phyloP scores from a whole-genome alignment of 805 yeast genomes.

The Suhomyces kilbournensis region DNA sequence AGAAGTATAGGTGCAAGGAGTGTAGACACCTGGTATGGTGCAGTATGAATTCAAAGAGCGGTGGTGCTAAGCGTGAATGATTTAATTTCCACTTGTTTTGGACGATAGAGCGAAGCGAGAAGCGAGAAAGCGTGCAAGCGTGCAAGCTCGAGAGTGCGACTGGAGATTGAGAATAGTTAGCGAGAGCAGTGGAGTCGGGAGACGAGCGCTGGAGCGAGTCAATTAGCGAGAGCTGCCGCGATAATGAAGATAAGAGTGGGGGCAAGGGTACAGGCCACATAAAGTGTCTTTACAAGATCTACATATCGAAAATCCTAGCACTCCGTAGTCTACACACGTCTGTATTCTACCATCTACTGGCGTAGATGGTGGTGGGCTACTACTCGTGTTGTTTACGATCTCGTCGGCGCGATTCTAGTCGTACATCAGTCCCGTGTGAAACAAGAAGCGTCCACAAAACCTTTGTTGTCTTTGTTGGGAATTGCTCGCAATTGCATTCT shows the following conservation, averaged over 20 bases:
- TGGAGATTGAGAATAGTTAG: neutral
- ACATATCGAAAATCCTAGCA: neutral
- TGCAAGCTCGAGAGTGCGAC: neutral
- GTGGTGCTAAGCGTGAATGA: neutral
- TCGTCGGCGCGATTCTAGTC: neutral
- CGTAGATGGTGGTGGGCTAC: neutral
- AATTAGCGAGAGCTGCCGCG: neutral
- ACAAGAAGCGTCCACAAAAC: neutral
- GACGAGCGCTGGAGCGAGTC: neutral
- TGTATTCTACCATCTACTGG: neutral
- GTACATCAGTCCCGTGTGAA: neutral
- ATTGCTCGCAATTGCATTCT: neutral
- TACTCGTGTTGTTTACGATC: neutral
- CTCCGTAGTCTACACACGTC: no score
- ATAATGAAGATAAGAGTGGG: neutral
- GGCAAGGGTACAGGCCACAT: neutral
- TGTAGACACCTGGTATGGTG: neutral
- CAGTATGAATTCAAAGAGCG: neutral
- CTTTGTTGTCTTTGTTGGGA: neutral
- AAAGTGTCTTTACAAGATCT: neutral
- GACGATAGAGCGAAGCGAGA: neutral
- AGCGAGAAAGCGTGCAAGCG: neutral
- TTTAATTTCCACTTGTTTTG: neutral
- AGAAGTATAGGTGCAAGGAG: neutral
- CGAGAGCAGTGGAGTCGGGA: neutral